Evolutionary conservation across 2,329 filamentous ascomycete species (phyloP), one percentile per base, ranked within the genome.

Genomic region (Capronia americana): DNA sequence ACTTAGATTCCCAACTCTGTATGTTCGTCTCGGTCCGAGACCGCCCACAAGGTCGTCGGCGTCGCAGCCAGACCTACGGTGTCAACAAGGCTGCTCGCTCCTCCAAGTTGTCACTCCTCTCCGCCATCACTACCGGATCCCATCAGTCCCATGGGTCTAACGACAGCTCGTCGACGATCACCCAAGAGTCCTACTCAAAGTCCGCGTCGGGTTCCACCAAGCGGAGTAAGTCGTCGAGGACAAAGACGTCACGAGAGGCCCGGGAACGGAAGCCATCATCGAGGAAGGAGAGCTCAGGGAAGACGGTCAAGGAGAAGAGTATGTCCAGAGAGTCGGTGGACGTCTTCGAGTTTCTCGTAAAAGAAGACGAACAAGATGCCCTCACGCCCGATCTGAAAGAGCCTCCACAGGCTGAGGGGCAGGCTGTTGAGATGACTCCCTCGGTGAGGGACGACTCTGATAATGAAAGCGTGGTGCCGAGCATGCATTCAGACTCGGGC

Each of bases 401-500:
- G 32, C 32, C 26, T 48, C 14, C 28, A 24, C 48, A 57, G 12
- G 34, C 12, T n/a, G 38, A n/a, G 17, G 1, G 1, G 5, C 38
- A 14, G 38, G 17, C 38, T 44, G 38, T n/a, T 11, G 58, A 55
- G 54, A 61, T 48, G 34, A n/a, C 50, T 26, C 24, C 38, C 61
- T 26, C 62, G 23, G 46, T 50, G 10, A 58, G 56, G 24, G 69
- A 71, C 48, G 64, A 66, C 20, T 69, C 69, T 24, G 69, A 70
- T 50, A 65, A 28, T 26, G 70, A 73, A 38, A 66, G 71, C 28
- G 58, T 64, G n/a, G 66, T 66, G 8, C 57, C 64, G 28, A 75
- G 74, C 60, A 68, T 73, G 44, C 72, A 76, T 54, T 77, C 76
- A 0, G 76, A 78, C 50, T 77, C 76, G 1, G 76, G 77, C 1